A percentile compares a stretch with the other conserved stretches of the same genome.
These are phyloP conservation scores for Fusarium mexicanum DNA, from an alignment of 2,329 filamentous ascomycete genomes.

Conservation along the genomic window DNA sequence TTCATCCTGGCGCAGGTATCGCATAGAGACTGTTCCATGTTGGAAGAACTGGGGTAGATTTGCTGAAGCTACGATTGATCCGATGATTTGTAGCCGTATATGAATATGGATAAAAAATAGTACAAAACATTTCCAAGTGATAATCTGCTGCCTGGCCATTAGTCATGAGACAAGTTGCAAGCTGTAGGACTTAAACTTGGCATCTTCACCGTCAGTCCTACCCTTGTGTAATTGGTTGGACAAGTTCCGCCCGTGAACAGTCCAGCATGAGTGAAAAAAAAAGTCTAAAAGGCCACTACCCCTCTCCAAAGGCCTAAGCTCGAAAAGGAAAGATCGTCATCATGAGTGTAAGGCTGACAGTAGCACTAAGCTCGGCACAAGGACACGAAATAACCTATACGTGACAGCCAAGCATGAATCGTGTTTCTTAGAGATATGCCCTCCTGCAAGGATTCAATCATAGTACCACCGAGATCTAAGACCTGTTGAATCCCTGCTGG, in stretches of 20 bases:
- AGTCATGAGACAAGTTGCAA: neutral
- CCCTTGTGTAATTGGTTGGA: neutral
- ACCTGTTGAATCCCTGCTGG: too few relatives aligned
- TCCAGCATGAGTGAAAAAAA: neutral
- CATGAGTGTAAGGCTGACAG: neutral
- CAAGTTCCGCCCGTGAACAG: neutral
- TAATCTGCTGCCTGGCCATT: neutral
- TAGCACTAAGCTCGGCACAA: neutral
- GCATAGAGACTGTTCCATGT: neutral
- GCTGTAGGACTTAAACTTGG: neutral
- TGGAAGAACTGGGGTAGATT: neutral
- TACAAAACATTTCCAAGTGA: rapidly evolving
- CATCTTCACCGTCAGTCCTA: neutral
- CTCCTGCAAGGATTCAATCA: too few relatives aligned
- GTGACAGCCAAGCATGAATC: too few relatives aligned
- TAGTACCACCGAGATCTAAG: too few relatives aligned
- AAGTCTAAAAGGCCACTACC: neutral
- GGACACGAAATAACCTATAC: neutral
- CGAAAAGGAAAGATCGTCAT: neutral
- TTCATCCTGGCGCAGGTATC: neutral
- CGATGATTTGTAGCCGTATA: rapidly evolving
- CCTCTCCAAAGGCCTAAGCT: neutral
- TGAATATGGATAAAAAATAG: neutral
- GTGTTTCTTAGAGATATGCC: too few relatives aligned
- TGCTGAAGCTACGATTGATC: neutral